Evolutionary conservation across 331 rosid species (phyloP), one percentile per base, ranked within the genome.

Genomic region (Stylosanthes scabra): DNA sequence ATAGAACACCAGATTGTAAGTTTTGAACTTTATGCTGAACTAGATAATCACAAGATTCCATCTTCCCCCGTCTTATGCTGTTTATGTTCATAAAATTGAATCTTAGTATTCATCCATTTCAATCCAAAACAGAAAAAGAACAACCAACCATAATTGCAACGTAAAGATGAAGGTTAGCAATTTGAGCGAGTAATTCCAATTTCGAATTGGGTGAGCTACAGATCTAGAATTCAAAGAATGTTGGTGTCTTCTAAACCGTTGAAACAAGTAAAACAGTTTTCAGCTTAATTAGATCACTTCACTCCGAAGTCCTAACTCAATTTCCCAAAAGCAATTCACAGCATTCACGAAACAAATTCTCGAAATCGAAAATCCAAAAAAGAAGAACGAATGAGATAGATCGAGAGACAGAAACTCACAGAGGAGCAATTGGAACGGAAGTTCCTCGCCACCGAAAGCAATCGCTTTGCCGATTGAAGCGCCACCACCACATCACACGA

Each of bases 381-480:
- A 7, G 13, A 47, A 20, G 29, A 69, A 31, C 6, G n/a, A 41
- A 41, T 40, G 52, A 9, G 52, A 9, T 31, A 54, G 80, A 76
- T 72, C 78, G 13, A 45, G 39, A 74, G 63, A 45, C 39, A 74
- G 63, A 74, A 57, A 83, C 97, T 88, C 84, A 88, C 97, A 49
- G 90, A 77, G 70, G 91, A 84, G 49, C 73, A 74, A 74, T 74
- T 70, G 44, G 86, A 87, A 68, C 81, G 82, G 76, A 84, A 88
- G 74, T 59, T 86, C 56, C 74, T 55, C 14, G 91, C 96, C 2
- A 81, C 81, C 2, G 82, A 66, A 14, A 91, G 76, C 3, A 94
- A 91, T 5, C 87, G 88, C 58, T 90, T 86, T 12, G 93, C 84
- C 2, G 91, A 92, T 71, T 75, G 84, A 66, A 94, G 93, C 60